These are phyloP conservation scores for Neonothopanus nambi DNA, from an alignment of 1,284 basidiomycete species.

Conservation along the genomic window DNA sequence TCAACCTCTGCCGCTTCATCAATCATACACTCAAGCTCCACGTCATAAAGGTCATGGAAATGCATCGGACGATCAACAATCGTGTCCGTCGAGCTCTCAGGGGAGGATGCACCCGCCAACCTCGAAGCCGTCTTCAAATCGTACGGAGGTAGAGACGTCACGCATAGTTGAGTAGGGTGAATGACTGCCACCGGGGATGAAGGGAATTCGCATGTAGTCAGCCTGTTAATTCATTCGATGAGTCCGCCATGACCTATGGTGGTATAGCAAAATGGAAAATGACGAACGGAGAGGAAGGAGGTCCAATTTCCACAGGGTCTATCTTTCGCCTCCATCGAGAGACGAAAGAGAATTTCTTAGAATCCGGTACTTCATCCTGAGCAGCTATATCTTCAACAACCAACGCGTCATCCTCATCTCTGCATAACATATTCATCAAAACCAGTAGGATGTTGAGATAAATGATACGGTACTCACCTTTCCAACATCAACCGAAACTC, in stretches of 20 bases:
- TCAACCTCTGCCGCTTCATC: constrained; percentile 11
- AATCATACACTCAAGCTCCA: constrained; percentile 14
- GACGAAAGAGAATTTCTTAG: constrained; percentile 9
- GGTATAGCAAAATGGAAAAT: not conserved
- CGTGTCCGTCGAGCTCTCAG: not conserved
- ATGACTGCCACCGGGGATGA: constrained; percentile 16
- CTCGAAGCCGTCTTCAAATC: constrained; percentile 2
- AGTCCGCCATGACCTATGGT: not conserved
- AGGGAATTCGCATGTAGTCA: constrained; percentile 9
- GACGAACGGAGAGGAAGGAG: constrained; percentile 15
- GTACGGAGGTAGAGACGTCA: constrained; percentile 15
- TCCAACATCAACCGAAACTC: constrained; percentile 6
- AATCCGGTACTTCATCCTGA: not conserved
- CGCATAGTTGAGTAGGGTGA: constrained; percentile 6
- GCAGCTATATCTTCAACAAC: not conserved
- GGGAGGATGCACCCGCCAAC: not conserved
- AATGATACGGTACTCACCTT: not conserved
- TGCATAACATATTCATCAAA: not conserved
- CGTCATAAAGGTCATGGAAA: constrained; percentile 16
- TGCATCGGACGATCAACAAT: constrained; percentile 9
- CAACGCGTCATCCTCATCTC: not conserved
- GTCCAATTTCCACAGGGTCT: constrained; percentile 8
- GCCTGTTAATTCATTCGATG: not conserved
- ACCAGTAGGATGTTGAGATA: not conserved
- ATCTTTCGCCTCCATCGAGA: constrained; percentile 11